These are phyloP conservation scores for Blastocystis sp. DNA, from an alignment of 352 stramenopile genomes.

Conservation along the genomic window DNA sequence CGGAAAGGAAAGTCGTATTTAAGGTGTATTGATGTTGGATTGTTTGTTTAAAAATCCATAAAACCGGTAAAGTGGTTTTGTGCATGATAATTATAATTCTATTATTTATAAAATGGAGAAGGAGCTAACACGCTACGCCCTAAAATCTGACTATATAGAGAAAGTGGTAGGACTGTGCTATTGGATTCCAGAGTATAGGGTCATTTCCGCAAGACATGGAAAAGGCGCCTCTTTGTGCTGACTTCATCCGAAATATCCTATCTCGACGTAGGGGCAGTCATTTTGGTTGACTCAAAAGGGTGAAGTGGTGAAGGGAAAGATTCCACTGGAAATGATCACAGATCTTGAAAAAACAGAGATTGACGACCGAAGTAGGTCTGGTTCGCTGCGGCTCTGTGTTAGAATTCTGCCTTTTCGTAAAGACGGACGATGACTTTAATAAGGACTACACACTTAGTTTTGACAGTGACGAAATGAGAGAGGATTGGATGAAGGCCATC, in stretches of 20 bases:
- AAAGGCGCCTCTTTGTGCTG: constrained; percentile 52
- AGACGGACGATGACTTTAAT: constrained; percentile 51
- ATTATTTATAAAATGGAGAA: constrained; percentile 13
- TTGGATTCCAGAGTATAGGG: not conserved
- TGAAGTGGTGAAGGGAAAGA: constrained; percentile 55
- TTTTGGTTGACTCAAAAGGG: not conserved
- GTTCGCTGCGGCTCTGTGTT: not conserved
- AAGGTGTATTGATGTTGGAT: not conserved
- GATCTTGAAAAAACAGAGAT: constrained; percentile 49
- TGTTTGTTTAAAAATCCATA: not conserved
- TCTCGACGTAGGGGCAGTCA: not conserved
- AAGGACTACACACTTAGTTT: constrained; percentile 55
- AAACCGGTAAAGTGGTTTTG: not conserved
- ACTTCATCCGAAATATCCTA: constrained; percentile 58
- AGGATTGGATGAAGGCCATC: constrained; percentile 55
- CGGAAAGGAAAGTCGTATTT: constrained; percentile 36
- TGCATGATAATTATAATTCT: not conserved
- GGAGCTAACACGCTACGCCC: constrained; percentile 26
- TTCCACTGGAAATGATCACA: constrained; percentile 57
- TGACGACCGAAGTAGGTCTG: not conserved
- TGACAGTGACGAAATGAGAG: constrained; percentile 10
- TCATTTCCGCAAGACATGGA: constrained; percentile 51
- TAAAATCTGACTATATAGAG: constrained; percentile 44
- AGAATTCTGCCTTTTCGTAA: constrained; percentile 49
- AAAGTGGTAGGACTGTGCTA: not conserved